Evolutionary conservation across 495 filamentous ascomycete species (phyloP), one percentile per base, ranked within the genome.

Genomic region (Astrocystis sublimbata): DNA sequence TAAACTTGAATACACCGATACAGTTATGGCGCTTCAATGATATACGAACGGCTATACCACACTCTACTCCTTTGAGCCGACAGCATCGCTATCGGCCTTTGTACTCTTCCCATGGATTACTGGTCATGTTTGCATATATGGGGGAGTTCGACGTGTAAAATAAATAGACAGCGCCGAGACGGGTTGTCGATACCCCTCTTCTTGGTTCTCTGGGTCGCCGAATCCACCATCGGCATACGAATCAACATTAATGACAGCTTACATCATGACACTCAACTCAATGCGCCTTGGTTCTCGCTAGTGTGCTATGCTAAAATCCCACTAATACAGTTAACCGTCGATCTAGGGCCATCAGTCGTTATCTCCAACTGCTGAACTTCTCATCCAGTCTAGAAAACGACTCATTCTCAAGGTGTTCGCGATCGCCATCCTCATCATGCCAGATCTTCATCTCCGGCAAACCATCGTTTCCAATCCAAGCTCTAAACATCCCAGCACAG

Each of bases 401-500:
- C n/a, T 24, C 28, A 19, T 3, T 36, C 31, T n/a, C 46, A 6
- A 31, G 19, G 45, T 31, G 10, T 23, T 2, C n/a, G 12, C 71
- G 67, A 9, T 72, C 42, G 12, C 71, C 68, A 9, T 72, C 42
- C 8, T 75, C 73, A 1, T 71, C 67, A 30, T 74, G 75, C 68
- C 79, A 96, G 0, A 93, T 86, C 63, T 86, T 85, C 42, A 88
- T 85, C 56, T 75, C 79, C 58, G 84, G 82, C 33, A 74, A 75
- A 3, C 88, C 91, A 41, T 86, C 63, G 36, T 81, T 83, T 62
- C 90, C 86, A 31, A 91, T 72, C 84, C 88, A 94, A 7, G 89
- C 90, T 30, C 92, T 80, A 75, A 91, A 96, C 91, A 97, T 93
- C 0, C 93, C 93, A 3, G 88, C 89, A 66, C 90, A 96, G 70